phyloP scores from a whole-genome alignment of 208 protist species.

The Phytomonas francai region DNA sequence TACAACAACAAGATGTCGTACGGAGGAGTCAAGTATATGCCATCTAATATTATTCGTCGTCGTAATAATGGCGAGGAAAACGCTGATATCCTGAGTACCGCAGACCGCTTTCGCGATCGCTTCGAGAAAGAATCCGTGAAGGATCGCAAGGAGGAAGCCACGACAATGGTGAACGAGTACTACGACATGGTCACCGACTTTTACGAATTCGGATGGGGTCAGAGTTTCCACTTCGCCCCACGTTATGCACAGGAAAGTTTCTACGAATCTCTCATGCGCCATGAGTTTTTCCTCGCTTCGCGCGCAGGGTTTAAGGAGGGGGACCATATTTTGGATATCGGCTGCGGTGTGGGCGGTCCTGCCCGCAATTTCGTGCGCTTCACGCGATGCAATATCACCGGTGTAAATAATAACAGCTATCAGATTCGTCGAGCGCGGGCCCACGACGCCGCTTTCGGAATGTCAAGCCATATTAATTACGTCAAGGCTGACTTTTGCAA shows the following conservation, averaged over 20 bases:
- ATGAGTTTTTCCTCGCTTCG: conserved; percentile 93
- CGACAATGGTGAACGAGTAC: conserved; percentile 91
- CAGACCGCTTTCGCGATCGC: conserved; percentile 73
- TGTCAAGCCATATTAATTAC: conserved; percentile 76
- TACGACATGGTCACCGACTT: conserved; percentile 97
- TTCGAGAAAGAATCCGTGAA: conserved; percentile 61
- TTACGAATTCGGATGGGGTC: conserved; percentile 96
- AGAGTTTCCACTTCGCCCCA: conserved; percentile 94
- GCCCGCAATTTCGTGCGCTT: conserved; percentile 92
- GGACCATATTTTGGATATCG: conserved; percentile 85
- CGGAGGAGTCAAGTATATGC: conserved; percentile 31
- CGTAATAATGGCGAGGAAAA: conserved; percentile 41
- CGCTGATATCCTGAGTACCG: conserved; percentile 47
- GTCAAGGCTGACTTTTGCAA: conserved; percentile 93
- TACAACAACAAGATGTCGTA: conserved; percentile 33
- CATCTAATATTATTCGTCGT: conserved; percentile 50
- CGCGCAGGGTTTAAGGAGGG: conserved; percentile 80
- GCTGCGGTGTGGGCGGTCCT: conserved; percentile 96
- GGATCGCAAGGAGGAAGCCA: conserved; percentile 64
- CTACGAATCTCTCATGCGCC: conserved; percentile 87
- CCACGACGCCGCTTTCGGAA: conserved; percentile 55
- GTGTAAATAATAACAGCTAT: conserved; percentile 97
- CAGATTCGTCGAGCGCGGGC: conserved; percentile 88
- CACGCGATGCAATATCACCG: conserved; percentile 89
- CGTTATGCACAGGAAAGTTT: conserved; percentile 83